Evolutionary conservation across 2,329 filamentous ascomycete genomes (phyloP), one percentile per base, ranked within the genome.

Genomic region (Cercospora nicotianae): DNA sequence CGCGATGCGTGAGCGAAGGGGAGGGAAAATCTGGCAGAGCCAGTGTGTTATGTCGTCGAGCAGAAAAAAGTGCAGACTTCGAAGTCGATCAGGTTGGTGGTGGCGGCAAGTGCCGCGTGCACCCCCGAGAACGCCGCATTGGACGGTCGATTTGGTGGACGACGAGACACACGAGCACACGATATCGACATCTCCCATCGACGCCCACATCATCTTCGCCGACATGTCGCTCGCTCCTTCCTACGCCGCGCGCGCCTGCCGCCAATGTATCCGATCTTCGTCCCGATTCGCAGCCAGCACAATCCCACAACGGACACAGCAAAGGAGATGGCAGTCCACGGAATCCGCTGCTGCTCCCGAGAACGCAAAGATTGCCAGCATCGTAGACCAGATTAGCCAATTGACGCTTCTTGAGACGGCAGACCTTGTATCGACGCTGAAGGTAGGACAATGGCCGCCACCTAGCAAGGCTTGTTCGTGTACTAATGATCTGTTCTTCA

Each of bases 381-480:
- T 99, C 78, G 95, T 99, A 78, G 94, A 99, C 81, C 94, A 99
- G 83, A 99, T 99, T 82, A 96, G 94, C 83, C 90, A 95, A 87
- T 90, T 99, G 87, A 99, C 94, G 55, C 87, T 99, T 67, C 84
- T 99, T 77, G 96, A 99, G 87, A 99, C 95, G 45, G 94, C 96
- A 67, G 95, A 98, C 80, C 86, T 99, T 69, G 95, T 99, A 64
- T 89, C 94, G 64, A 93, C 89, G 82, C 85, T 99, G 79, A 99
- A 99, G 91, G 95, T 98, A 83, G 1, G 16, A 33, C 18, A 13
- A 61, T 26, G n/a, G 6, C n/a, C n/a, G 28, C 16, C 18, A 30
- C 18, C 13, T 13, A 51, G 26, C 18, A 16, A 53, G 28, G 60
- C 30, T 16, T 18, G 8, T 4, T 12, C 9, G 16, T 13, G 20